These are phyloP conservation scores for Amanita brunnescens DNA, from an alignment of 768 basidiomycete genomes.

Conservation along the genomic window DNA sequence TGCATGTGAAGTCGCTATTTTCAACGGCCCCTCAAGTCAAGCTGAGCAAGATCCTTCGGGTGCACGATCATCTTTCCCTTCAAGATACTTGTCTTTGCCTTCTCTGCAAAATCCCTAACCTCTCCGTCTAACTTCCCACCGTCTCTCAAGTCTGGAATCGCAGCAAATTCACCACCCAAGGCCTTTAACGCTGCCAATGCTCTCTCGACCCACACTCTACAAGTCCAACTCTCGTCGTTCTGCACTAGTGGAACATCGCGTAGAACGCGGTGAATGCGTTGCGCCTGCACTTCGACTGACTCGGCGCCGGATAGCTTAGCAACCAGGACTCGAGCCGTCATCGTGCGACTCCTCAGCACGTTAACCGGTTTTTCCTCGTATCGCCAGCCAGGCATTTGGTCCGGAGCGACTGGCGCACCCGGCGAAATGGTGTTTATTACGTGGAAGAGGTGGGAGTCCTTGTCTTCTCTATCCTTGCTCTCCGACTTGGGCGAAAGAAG, in stretches of 20 bases:
- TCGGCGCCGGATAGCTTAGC: conserved; percentile 3
- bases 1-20: not conserved
- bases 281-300: not conserved
- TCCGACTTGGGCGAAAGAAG: conserved; percentile 7
- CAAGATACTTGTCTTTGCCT: not conserved
- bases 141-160: conserved; percentile 1
- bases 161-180: not conserved
- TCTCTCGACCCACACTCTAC: conserved; percentile 3
- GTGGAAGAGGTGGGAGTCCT: conserved; percentile 6
- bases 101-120: conserved; percentile 1
- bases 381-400: not conserved
- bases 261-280: conserved; percentile 1
- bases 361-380: conserved; percentile 6
- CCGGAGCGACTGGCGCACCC: not conserved
- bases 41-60: not conserved
- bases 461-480: not conserved
- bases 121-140: not conserved
- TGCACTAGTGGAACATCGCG: not conserved
- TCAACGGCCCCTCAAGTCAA: conserved; percentile 2
- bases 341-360: not conserved
- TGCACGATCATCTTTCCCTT: conserved; percentile 1
- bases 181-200: conserved; percentile 4
- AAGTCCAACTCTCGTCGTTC: conserved; percentile 6
- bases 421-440: not conserved
- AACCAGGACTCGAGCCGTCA: conserved; percentile 4